Evolutionary conservation across 352 stramenopile genomes (phyloP).

Genomic region (Phytophthora macrochlamydospora): DNA sequence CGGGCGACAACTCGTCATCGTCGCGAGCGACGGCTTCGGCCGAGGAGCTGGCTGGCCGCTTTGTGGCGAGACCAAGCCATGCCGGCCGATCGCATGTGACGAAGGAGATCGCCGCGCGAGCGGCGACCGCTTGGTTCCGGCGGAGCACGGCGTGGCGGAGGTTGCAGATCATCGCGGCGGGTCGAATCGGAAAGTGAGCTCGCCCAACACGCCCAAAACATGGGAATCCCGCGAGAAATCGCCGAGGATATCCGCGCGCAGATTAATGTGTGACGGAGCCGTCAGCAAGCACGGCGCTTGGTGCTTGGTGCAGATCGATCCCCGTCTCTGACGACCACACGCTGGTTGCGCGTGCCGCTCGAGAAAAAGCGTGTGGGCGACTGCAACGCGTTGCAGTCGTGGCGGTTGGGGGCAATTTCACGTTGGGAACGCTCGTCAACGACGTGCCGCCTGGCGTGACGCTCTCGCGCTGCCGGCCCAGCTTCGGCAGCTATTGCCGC

Average conservation of each 20-base stretch:
- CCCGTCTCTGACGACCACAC: slow-evolving; percentile 7
- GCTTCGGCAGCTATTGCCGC: background rate
- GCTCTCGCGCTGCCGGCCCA: background rate
- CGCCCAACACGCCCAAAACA: background rate
- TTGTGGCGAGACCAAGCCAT: slow-evolving; percentile 9
- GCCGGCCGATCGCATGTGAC: slow-evolving; percentile 9
- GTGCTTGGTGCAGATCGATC: slow-evolving; percentile 15
- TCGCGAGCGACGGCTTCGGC: slow-evolving; percentile 11
- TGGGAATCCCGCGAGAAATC: slow-evolving; percentile 7
- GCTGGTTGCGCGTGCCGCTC: slow-evolving; percentile 25
- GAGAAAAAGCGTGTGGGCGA: slow-evolving; percentile 25
- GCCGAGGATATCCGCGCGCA: slow-evolving; percentile 3
- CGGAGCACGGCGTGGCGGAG: slow-evolving; percentile 14
- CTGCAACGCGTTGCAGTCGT: slow-evolving; percentile 2
- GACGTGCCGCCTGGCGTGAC: background rate
- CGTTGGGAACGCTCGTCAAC: slow-evolving; percentile 4
- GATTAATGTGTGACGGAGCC: slow-evolving; percentile 26
- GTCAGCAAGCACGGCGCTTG: background rate
- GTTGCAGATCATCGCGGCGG: slow-evolving; percentile 24
- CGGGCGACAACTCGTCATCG: slow-evolving; percentile 11
- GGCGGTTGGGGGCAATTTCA: slow-evolving; percentile 2
- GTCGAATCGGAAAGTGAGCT: slow-evolving; percentile 25
- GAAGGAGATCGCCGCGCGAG: slow-evolving; percentile 23
- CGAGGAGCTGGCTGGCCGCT: slow-evolving; percentile 20
- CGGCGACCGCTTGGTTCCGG: slow-evolving; percentile 7